Evolutionary conservation across 2,329 filamentous ascomycete species (phyloP), one percentile per base, ranked within the genome.

Genomic region (Trichoderma atrobrunneum): DNA sequence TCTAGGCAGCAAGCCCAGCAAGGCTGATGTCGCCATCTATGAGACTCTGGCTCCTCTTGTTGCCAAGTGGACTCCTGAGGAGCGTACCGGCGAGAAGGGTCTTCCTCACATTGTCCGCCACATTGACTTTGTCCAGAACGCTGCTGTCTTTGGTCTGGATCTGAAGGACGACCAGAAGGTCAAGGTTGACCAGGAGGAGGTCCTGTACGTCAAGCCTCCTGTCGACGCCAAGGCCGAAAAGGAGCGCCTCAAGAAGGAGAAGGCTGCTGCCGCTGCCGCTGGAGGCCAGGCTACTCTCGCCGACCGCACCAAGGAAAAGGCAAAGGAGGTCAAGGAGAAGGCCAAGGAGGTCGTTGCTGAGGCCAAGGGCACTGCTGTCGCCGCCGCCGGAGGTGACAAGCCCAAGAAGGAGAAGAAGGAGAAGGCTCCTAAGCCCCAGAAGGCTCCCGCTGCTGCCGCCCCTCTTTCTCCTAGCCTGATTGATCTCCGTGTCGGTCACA

Each of bases 201-300:
- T 98, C 73, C 87, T 93, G 74, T 95, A 94, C 81, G 91, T 95
- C 77, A 95, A 96, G 85, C 95, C 95, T 77, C 93, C 93, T 24
- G 90, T 95, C 74, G 94, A 97, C 76, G 90, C 92, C 78, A 97
- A 97, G 87, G 94, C 94, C 71, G 95, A 98, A 87, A 98, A 98
- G 87, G 95, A 98, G 87, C 90, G 92, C 62, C 89, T 95, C 83
- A 98, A 97, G 91, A 97, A 97, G 87, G 94, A 97, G 85, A 97
- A 97, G 87, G 93, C 92, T 34, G 90, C 89, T 16, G 88, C 88
- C 2, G 87, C 87, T 1, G 88, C 87, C 2, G 87, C 86, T 6
- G 86, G 85, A 11, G 87, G 86, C 14, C 84, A 84, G 68, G 81
- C 85, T 71, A 83, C 84, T 2, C 80, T 91, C 36, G 86, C 85